phyloP scores from a whole-genome alignment of 306 rosid genomes.

The Vicia faba region DNA sequence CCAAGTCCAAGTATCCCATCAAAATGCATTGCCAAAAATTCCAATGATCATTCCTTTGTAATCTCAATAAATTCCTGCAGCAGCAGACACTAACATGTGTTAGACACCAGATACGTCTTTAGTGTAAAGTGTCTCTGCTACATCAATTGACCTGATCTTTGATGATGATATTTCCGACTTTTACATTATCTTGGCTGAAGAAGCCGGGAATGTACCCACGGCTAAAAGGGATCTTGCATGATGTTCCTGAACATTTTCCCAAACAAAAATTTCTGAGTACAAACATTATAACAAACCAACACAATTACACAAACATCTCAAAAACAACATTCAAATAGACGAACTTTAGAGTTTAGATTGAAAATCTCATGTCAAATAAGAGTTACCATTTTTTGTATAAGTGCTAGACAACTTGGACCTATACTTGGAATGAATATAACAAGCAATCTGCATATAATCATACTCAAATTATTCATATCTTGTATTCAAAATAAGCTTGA shows the following conservation, averaged over 20 bases:
- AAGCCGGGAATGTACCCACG: conserved; percentile 45
- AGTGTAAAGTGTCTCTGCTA: not conserved
- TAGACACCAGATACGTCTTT: not conserved
- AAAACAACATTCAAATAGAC: not conserved
- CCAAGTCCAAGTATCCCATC: conserved; percentile 59
- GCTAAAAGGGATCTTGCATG: conserved; percentile 50
- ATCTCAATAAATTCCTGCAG: conserved; percentile 52
- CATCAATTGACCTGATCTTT: conserved; percentile 47
- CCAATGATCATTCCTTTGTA: conserved; percentile 44
- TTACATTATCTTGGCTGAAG: conserved; percentile 50
- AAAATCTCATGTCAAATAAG: not conserved
- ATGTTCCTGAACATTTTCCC: conserved; percentile 41
- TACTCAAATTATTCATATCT: conserved; percentile 14
- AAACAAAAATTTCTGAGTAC: no score
- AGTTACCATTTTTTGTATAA: conserved; percentile 45
- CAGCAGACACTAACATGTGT: not conserved
- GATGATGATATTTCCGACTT: conserved; percentile 45
- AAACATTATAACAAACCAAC: no score
- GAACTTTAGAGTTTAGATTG: not conserved
- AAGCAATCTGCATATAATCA: conserved; percentile 57
- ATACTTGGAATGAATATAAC: conserved; percentile 68
- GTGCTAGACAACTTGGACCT: conserved; percentile 54
- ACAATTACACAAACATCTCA: no score
- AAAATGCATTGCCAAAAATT: conserved; percentile 43
- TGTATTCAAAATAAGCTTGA: conserved; percentile 26